Evolutionary conservation across 2,329 filamentous ascomycete genomes (phyloP), one percentile per base, ranked within the genome.

Genomic region (Phaeosphaeria sp.): DNA sequence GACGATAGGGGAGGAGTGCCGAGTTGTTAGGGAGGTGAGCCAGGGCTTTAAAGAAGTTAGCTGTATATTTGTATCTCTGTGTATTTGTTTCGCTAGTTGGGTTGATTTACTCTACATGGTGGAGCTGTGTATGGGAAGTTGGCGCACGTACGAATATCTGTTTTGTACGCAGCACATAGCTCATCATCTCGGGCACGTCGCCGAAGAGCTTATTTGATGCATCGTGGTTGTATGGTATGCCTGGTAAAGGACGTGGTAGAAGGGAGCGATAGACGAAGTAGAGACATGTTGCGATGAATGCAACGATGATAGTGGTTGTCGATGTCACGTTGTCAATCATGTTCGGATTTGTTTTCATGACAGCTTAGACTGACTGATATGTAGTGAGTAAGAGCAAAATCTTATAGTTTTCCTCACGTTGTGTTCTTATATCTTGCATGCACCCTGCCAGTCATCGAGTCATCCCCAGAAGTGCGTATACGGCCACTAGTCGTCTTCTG

Each of bases 191-290:
- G 1, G 79, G 78, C 1, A 80, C 59, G 57, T 84, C 81, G 6
- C 82, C 82, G 13, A 82, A 65, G 0, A 83, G 27, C 30, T 65
- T 70, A 1, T 57, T 61, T 2, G 73, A 68, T 0, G 81, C 73
- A 18, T 69, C 63, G 13, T 59, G 61, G 57, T 82, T 80, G 74
- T 82, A 80, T 2, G 82, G 81, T 44, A 84, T 83, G 5, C 77
- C 78, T 2, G 79, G 68, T 2, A 83, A 67, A 1, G 82, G 81
- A 48, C 74, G 78, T 1, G 81, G 48, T 2, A 40, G 30, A 5
- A 42, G 15, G 20, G 48, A 30, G 8, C 33, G 6, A 20, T 50
- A 50, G 13, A 24, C 21, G n/a, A 40, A 8, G n/a, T 24, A 50
- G 15, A 50, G 20, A 20, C 48, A 39, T 24, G 30, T 25, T 13